Evolutionary conservation across 176 grass and related monocot genomes (phyloP).

Genomic region (Aegilops umbellulata): DNA sequence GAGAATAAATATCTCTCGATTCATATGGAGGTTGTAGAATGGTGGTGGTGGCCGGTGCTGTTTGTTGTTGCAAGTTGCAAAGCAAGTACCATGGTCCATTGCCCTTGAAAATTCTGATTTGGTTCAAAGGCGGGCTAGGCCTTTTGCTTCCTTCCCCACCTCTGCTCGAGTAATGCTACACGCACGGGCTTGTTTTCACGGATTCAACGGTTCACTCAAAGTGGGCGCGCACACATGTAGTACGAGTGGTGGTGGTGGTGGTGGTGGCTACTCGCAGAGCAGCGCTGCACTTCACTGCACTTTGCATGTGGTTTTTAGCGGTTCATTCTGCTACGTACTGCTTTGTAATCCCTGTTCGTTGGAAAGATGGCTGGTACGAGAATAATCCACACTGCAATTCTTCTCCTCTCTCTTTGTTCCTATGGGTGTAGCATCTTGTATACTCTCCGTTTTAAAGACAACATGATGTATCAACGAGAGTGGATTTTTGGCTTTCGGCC

Average conservation of each 20-base stretch:
- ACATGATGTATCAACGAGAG: neutral
- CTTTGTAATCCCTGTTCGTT: neutral
- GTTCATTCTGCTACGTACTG: neutral
- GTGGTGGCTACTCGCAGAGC: neutral
- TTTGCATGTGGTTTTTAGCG: neutral
- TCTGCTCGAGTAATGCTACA: no score
- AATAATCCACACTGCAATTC: neutral
- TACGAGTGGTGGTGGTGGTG: no score
- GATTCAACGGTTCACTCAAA: no score
- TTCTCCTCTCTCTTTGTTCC: neutral
- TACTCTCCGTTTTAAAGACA: neutral
- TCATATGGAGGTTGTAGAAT: neutral
- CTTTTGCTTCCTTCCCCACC: neutral
- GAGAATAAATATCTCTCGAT: neutral
- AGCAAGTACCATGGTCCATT: slow-evolving; percentile 16
- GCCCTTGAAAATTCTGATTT: slow-evolving; percentile 13
- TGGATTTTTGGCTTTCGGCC: no score
- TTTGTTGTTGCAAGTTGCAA: slow-evolving; percentile 5
- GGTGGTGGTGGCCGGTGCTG: slow-evolving; percentile 7
- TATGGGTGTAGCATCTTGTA: neutral
- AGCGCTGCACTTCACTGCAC: neutral
- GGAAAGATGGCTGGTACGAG: no score
- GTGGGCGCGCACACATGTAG: slow-evolving; percentile 3
- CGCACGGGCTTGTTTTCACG: no score
- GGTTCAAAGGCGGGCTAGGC: neutral